Conservation (phyloP, 352 stramenopile species). For the Ochromonadaceae sp. region DNA sequence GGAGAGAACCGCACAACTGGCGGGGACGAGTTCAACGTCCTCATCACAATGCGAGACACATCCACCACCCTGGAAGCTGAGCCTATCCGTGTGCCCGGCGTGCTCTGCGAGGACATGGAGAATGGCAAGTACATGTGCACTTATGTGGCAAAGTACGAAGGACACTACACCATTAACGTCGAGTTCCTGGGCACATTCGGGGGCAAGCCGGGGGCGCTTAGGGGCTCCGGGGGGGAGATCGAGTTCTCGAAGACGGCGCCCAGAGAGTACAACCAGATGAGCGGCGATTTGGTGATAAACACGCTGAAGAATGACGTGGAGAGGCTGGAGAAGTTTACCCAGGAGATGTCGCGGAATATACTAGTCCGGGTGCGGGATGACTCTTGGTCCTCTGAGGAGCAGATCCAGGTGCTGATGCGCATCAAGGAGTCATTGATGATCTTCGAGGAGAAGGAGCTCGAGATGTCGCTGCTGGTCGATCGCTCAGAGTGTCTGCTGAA, state of each 20-base stretch:
- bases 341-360: slow-evolving; percentile 7
- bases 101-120: slow-evolving; percentile 44
- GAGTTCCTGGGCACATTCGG: slow-evolving; percentile 22
- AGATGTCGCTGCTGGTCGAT: slow-evolving; percentile 31
- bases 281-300: slow-evolving; percentile 23
- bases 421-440: slow-evolving; percentile 37
- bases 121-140: slow-evolving; percentile 65
- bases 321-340: slow-evolving; percentile 17
- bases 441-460: slow-evolving; percentile 27
- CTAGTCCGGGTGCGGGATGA: not conserved
- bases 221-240: slow-evolving; percentile 7
- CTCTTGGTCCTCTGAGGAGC: slow-evolving; percentile 5
- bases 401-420: slow-evolving; percentile 23
- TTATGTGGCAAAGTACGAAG: slow-evolving; percentile 32
- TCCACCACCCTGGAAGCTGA: no score
- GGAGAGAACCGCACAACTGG: slow-evolving; percentile 54
- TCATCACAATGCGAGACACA: slow-evolving; percentile 29
- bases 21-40: slow-evolving; percentile 63
- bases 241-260: slow-evolving; percentile 20
- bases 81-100: not conserved
- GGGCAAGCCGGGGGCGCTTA: slow-evolving; percentile 13
- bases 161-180: slow-evolving; percentile 18
- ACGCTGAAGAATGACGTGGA: slow-evolving; percentile 22
- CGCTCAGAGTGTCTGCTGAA: slow-evolving; percentile 17
- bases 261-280: slow-evolving; percentile 26